phyloP scores from a whole-genome alignment of 768 basidiomycete genomes.

The Tylopilus rubrobrunneus region DNA sequence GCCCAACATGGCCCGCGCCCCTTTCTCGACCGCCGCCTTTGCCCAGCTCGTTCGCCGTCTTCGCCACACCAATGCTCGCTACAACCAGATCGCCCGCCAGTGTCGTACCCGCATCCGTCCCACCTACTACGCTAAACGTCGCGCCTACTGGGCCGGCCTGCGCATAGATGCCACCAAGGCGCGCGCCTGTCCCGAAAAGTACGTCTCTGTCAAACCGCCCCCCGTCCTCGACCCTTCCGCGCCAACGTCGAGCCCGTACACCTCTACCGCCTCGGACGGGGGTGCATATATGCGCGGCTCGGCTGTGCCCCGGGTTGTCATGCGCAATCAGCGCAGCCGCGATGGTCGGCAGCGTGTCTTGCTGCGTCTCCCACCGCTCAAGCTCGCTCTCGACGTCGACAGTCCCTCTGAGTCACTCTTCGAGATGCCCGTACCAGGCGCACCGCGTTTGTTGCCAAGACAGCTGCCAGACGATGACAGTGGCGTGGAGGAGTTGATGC shows the following conservation, averaged over 20 bases:
- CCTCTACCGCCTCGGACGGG: too few relatives aligned
- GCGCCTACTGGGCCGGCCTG: conserved; percentile 41
- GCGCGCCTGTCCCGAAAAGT: conserved; percentile 33
- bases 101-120: conserved; percentile 35
- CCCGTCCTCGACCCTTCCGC: conserved; percentile 30
- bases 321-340: not conserved
- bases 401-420: not conserved
- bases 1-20: conserved; percentile 20
- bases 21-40: conserved; percentile 28
- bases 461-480: conserved; percentile 25
- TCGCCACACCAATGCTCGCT: conserved; percentile 42
- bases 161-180: conserved; percentile 42
- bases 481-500: conserved; percentile 15
- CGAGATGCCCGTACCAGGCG: conserved; percentile 12
- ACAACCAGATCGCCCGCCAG: conserved; percentile 36
- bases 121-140: conserved; percentile 45
- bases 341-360: conserved; percentile 1
- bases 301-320: conserved; percentile 5
- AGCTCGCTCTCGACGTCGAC: conserved; percentile 3
- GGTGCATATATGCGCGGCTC: conserved; percentile 12
- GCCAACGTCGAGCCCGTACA: conserved; percentile 26
- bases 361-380: conserved; percentile 13
- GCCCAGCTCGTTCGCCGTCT: conserved; percentile 40
- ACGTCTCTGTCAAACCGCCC: conserved; percentile 30
- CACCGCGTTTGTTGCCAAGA: conserved; percentile 23